Conservation (phyloP, 192 early-diverging fungal genomes). For the Coemansia sp. region DNA sequence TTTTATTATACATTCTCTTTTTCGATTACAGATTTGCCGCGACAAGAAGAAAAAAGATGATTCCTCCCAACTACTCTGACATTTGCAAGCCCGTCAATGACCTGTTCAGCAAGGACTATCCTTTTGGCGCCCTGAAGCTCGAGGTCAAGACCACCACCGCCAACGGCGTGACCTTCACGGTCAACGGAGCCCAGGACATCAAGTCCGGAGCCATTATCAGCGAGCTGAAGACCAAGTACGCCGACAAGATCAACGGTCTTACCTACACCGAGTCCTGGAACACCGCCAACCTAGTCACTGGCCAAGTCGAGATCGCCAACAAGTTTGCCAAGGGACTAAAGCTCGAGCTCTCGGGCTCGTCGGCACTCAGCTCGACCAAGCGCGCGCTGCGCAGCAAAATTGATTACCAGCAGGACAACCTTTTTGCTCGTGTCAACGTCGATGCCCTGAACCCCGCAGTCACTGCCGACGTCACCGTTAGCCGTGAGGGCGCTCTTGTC, state of each 20-base stretch:
- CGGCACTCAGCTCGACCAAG: constrained; percentile 69
- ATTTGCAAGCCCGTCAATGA: constrained; percentile 94
- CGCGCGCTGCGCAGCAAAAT: constrained; percentile 58
- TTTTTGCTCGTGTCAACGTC: constrained; percentile 83
- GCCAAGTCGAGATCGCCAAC: constrained; percentile 91
- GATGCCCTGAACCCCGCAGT: constrained; percentile 95
- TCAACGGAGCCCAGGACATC: constrained; percentile 89
- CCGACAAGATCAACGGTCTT: constrained; percentile 89
- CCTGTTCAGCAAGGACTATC: constrained; percentile 96
- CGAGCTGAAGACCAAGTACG: constrained; percentile 98
- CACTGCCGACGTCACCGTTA: constrained; percentile 82
- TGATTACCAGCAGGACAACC: constrained; percentile 94
- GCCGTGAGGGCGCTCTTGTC: constrained; percentile 81
- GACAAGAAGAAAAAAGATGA: constrained; percentile 24
- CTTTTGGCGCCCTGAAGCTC: constrained; percentile 88
- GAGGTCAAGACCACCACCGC: constrained; percentile 96
- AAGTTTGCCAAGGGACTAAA: constrained; percentile 95
- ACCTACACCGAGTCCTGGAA: constrained; percentile 98
- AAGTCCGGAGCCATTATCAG: constrained; percentile 92
- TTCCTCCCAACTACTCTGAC: constrained; percentile 88
- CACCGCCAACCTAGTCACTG: constrained; percentile 87
- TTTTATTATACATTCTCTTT: neutral
- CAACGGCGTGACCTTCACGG: constrained; percentile 96
- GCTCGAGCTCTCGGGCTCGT: constrained; percentile 80
- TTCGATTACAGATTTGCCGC: neutral